These are phyloP conservation scores for Acacia melanoxylon DNA, from an alignment of 306 rosid species.

Conservation along the genomic window DNA sequence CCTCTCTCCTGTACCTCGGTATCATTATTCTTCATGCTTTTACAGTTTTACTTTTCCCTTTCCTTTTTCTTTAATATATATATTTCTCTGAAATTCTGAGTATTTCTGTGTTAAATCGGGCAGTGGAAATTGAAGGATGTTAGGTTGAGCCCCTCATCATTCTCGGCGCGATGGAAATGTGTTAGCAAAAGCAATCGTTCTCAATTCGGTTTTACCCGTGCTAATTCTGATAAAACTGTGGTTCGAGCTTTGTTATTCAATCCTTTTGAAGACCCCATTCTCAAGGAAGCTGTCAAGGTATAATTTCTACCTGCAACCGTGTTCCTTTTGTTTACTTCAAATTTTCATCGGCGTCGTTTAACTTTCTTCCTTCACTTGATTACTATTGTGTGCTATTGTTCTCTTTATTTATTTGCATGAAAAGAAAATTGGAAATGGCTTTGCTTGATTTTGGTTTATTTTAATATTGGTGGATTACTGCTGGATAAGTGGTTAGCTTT, in stretches of 20 bases:
- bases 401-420: neutral
- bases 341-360: neutral
- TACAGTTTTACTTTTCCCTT: neutral
- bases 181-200: conserved; percentile 7
- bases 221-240: conserved; percentile 13
- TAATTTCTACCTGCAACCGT: neutral
- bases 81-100: neutral
- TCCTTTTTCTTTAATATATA: neutral
- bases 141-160: conserved; percentile 25
- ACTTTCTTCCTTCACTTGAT: neutral
- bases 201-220: conserved; percentile 12
- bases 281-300: conserved; percentile 81
- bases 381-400: neutral
- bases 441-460: neutral
- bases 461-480: neutral
- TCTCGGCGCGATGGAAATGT: neutral
- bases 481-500: neutral
- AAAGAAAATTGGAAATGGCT: neutral
- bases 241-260: conserved; percentile 62
- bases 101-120: neutral
- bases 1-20: conserved; percentile 31
- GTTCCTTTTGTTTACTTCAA: neutral
- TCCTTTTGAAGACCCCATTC: conserved; percentile 66
- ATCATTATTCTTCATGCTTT: neutral
- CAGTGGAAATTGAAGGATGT: conserved; percentile 44